Conservation (phyloP, 441 rosid species). For the Arabidopsis hybrid region DNA sequence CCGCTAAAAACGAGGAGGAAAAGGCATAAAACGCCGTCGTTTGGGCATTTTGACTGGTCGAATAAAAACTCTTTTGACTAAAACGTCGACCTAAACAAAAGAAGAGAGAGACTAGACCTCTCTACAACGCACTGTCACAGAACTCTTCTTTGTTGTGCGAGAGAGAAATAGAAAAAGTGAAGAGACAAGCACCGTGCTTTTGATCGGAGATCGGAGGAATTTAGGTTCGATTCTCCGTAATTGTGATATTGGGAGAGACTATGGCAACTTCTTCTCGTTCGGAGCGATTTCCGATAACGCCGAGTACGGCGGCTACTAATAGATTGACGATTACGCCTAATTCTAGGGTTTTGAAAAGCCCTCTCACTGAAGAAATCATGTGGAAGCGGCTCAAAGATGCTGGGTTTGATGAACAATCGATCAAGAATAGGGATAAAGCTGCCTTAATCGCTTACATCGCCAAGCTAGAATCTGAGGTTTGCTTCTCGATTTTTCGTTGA, state of each 20-base stretch:
- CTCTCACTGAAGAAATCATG: constrained; percentile 57
- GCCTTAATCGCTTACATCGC: constrained; percentile 87
- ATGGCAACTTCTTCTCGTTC: constrained; percentile 61
- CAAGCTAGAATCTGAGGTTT: constrained; percentile 91
- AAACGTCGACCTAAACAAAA: constrained; percentile 22
- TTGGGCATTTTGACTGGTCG: constrained; percentile 18
- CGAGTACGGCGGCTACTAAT: constrained; percentile 35
- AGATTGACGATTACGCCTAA: constrained; percentile 47
- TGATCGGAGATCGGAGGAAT: constrained; percentile 36
- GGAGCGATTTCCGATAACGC: constrained; percentile 50
- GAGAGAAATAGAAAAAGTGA: constrained; percentile 19
- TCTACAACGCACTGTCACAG: constrained; percentile 41
- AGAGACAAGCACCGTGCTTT: constrained; percentile 13
- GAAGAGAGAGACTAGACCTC: constrained; percentile 29
- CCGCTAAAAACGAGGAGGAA: constrained; percentile 34
- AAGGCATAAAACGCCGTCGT: constrained; percentile 31
- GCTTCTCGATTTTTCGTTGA: not conserved
- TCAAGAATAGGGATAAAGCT: constrained; percentile 72
- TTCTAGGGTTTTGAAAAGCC: constrained; percentile 64
- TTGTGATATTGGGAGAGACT: constrained; percentile 23
- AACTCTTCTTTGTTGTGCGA: constrained; percentile 24
- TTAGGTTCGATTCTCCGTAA: constrained; percentile 21
- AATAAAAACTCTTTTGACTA: constrained; percentile 30
- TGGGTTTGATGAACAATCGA: constrained; percentile 74
- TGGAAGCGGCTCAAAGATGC: constrained; percentile 79